Base-by-base conservation (phyloP, 1,139 yeast species). In the Blastobotrys ciferrii region DNA sequence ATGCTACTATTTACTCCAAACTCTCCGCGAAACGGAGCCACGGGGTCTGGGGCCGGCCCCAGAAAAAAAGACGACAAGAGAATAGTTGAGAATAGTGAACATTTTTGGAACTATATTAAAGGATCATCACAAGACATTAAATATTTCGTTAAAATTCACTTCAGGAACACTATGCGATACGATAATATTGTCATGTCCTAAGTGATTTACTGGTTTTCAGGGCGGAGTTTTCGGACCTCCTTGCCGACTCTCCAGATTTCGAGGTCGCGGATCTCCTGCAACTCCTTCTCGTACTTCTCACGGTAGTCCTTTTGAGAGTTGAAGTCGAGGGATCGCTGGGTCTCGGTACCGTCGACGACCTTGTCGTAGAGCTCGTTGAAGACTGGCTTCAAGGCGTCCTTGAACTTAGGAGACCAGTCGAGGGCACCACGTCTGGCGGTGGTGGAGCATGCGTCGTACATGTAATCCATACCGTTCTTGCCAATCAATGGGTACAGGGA, bases 381-480 rank as follows among this genome's bases (percentile, higher is more conserved):
- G 55, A 92, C 97, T 68, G 98, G 98, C 81, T 92, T 92, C 77
- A 92, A 83, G 69, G 97, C 97, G 66, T 87, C 94, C 84, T 89
- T 89, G 88, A 92, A 92, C 74, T 84, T 78, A 75, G 98, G 98
- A 82, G 92, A 91, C 98, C 98, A 92, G 81, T 92, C 98, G 68
- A 92, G 83, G 70, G 98, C 98, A 82, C 98, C 98, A 81, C 98
- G 89, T 82, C 98, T 88, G 66, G 98, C 98, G 64, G 98, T 92
- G 71, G 98, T 92, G 62, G 98, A 92, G 78, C 98, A 92, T 66
- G 98, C 98, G 71, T 91, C 98, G 84, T 92, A 92, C 98, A 92
- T 92, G 92, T 92, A 92, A 78, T 92, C 98, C 98, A 92, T 92
- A 80, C 98, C 98, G 82, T 92, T 87, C 78, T 87, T 88, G 76